Base-by-base conservation (phyloP, 148 eudicot genomes). In the Rhododendron molle region DNA sequence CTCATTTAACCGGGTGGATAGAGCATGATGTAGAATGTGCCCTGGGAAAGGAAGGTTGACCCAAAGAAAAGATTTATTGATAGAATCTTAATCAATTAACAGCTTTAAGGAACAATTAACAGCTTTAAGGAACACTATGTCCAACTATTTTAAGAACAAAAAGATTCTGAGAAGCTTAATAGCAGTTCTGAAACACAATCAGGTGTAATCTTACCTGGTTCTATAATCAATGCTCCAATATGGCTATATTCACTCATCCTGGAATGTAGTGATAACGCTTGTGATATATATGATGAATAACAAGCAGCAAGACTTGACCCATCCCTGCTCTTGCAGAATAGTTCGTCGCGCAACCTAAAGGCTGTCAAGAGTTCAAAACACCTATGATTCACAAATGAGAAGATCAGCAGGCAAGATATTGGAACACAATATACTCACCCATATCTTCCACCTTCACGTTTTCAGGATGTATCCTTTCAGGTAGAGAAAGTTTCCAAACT, bases 161-260 rank as follows among this genome's bases (percentile, higher is more conserved):
- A 72, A 67, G 58, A 76, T 67, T 47, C 43, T 47, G 20, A 44
- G 34, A 13, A 81, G 50, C 58, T 77, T 23, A 82, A 38, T 58
- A 44, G 20, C 18, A 36, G 21, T 73, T 84, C 20, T 83, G 26
- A 56, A 44, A 81, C 6, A 73, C 67, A 11, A 28, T 44, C 52
- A 16, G 78, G 36, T 0, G 56, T n/a, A 83, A 18, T 78, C 91
- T 90, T 95, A 85, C 99, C 99, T 89, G 99, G 99, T 92, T 97
- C 99, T 81, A 94, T 89, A 78, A 97, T 92, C 86, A 97, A 89
- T 83, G 96, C 96, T 85, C 98, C 98, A 81, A 93, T 89, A 85
- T 88, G 91, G 56, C 90, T 87, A 81, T 85, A 82, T 54, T 86
- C 90, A 73, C 56, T 88, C 85, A 85, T 82, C 71, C 72, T 90